These are phyloP conservation scores for Aspergillus vadensis DNA, from an alignment of 2,329 filamentous ascomycete species.

Conservation along the genomic window DNA sequence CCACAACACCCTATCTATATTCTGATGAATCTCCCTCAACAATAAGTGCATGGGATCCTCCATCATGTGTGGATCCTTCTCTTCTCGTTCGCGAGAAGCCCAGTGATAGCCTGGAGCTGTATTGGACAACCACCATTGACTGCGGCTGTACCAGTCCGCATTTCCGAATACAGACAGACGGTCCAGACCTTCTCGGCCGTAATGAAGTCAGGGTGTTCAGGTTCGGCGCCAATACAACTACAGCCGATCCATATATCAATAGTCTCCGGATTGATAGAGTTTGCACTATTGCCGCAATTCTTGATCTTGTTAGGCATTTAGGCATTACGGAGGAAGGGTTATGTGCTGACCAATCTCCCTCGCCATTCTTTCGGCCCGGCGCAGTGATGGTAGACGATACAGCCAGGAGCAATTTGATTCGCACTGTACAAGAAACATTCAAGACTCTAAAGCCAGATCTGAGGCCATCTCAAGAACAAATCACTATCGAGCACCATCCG, in stretches of 20 bases:
- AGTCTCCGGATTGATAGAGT: constrained; percentile 29
- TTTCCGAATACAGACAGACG: constrained; percentile 14
- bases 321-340: constrained; percentile 27
- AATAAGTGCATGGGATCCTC: background rate
- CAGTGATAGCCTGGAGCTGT: background rate
- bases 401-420: constrained; percentile 13
- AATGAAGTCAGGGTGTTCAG: constrained; percentile 16
- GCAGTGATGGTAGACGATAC: background rate
- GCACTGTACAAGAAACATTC: constrained; percentile 17
- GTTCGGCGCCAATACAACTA: constrained; percentile 12
- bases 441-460: constrained; percentile 24
- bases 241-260: constrained; percentile 29
- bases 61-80: constrained; percentile 9
- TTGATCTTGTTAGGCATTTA: constrained; percentile 23
- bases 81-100: constrained; percentile 9
- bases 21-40: background rate
- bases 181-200: background rate
- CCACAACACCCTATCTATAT: background rate
- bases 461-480: constrained; percentile 23
- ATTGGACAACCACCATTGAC: constrained; percentile 17
- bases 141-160: constrained; percentile 22
- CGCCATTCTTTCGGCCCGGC: constrained; percentile 29
- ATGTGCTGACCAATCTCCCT: constrained; percentile 27
- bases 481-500: constrained; percentile 23
- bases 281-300: constrained; percentile 28